phyloP scores from a whole-genome alignment of 2,329 filamentous ascomycete species.

The Diaporthe capsici region DNA sequence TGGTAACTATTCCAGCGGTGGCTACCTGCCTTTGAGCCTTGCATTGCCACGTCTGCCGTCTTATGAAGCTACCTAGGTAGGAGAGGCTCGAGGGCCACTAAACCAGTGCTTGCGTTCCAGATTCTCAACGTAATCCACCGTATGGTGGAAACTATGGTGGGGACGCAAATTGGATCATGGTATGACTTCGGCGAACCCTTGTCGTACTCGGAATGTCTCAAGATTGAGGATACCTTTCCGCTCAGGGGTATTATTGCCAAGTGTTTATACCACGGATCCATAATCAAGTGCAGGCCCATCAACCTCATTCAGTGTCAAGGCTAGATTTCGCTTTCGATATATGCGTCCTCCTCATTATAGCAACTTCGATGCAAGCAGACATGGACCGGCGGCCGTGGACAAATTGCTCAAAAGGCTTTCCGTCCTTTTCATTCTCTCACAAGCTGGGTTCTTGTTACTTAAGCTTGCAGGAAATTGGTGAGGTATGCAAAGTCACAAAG shows the following conservation, averaged over 20 bases:
- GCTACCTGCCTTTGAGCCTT: neutral
- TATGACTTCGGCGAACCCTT: slow-evolving; percentile 1
- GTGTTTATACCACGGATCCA: neutral
- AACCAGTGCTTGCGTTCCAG: neutral
- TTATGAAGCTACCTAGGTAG: neutral
- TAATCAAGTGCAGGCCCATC: neutral
- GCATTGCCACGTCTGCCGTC: neutral
- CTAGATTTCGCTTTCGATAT: neutral
- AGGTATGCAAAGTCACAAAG: neutral
- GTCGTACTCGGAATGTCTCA: slow-evolving; percentile 3
- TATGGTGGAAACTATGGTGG: neutral
- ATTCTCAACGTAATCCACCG: neutral
- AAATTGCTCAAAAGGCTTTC: neutral
- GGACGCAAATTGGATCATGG: neutral
- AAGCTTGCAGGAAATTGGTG: neutral
- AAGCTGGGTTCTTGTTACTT: neutral
- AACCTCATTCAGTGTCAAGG: neutral
- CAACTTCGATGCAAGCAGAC: neutral
- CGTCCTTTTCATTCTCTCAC: neutral
- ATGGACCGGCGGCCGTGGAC: neutral
- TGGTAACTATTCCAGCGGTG: neutral
- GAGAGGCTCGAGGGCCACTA: neutral
- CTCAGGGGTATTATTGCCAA: neutral
- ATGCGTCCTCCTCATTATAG: neutral
- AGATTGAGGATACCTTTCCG: slow-evolving; percentile 6